A percentile compares a stretch with the other conserved stretches of the same genome.
Evolutionary conservation across 2,329 filamentous ascomycete species (phyloP).

Genomic region (Talaromyces sp.): DNA sequence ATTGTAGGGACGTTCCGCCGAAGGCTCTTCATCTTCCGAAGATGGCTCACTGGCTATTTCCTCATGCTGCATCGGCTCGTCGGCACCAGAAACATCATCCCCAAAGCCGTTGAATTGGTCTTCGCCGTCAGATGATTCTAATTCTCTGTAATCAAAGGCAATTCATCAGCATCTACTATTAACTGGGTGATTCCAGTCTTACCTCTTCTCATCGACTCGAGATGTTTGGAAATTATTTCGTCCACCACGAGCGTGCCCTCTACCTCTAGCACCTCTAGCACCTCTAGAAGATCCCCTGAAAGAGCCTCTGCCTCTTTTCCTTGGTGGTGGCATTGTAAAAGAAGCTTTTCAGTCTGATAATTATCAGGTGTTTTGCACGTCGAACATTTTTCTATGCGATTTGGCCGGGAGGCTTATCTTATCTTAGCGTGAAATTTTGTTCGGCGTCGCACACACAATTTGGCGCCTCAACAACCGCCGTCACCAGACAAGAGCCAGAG

Average conservation of each 20-base stretch:
- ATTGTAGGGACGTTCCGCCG: conserved; percentile 50
- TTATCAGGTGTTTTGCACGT: too few species aligned
- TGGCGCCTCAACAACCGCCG: conserved; percentile 26
- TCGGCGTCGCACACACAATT: conserved; percentile 39
- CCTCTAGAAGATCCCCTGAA: neutral
- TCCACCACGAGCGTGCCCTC: conserved; percentile 20
- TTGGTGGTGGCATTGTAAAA: conserved; percentile 29
- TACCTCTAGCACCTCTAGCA: conserved; percentile 7
- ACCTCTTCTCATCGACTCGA: conserved; percentile 40
- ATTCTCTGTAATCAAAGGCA: neutral
- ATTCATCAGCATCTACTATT: neutral
- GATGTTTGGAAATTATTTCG: conserved; percentile 35
- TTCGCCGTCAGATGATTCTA: conserved; percentile 19
- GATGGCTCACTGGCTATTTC: conserved; percentile 31
- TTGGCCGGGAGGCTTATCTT: conserved; percentile 36
- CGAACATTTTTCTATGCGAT: conserved; percentile 11
- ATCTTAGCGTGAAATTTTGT: conserved; percentile 49
- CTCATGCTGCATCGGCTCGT: conserved; percentile 44
- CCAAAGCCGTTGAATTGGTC: conserved; percentile 23
- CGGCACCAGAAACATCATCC: conserved; percentile 29
- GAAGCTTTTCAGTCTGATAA: neutral
- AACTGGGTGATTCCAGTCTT: conserved; percentile 19
- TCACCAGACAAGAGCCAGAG: neutral
- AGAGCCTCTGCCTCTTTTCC: conserved; percentile 29
- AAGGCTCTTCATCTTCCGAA: conserved; percentile 44